These are phyloP conservation scores for Ochromonas danica DNA, from an alignment of 108 stramenopile species.

Conservation along the genomic window DNA sequence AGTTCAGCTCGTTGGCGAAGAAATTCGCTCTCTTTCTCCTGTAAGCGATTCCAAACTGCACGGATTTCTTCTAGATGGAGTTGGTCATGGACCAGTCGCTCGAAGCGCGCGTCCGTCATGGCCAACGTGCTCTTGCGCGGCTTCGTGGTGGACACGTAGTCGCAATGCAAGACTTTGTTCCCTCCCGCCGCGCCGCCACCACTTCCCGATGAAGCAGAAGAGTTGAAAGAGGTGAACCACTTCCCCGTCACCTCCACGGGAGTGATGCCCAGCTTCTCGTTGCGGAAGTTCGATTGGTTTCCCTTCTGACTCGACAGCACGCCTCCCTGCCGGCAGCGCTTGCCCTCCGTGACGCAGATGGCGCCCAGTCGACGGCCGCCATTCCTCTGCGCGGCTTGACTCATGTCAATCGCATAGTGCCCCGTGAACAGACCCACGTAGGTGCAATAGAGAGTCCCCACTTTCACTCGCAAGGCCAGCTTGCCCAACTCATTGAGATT, in stretches of 20 bases:
- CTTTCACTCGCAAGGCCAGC: constrained; percentile 13
- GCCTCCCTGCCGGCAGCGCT: not conserved
- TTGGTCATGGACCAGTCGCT: not conserved
- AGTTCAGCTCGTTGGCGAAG: too few species aligned
- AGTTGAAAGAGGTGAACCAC: constrained; percentile 1
- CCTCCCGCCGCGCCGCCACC: too few species aligned
- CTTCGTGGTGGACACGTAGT: constrained; percentile 25
- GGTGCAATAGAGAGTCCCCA: not conserved
- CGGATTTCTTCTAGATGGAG: constrained; percentile 18
- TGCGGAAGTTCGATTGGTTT: constrained; percentile 29
- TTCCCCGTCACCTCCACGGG: not conserved
- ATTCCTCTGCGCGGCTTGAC: not conserved
- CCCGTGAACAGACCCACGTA: constrained; percentile 22
- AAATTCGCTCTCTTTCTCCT: too few species aligned
- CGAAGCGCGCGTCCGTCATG: not conserved
- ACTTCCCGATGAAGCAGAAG: not conserved
- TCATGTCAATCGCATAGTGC: constrained; percentile 16
- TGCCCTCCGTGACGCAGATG: constrained; percentile 19
- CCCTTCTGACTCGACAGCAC: not conserved
- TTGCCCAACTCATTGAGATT: constrained; percentile 18
- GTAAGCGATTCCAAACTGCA: not conserved
- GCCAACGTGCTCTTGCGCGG: not conserved
- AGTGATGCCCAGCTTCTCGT: constrained; percentile 4
- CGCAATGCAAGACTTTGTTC: constrained; percentile 19
- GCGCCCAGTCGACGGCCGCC: constrained; percentile 18